These are phyloP conservation scores for Schizothecium vesticola DNA, from an alignment of 495 filamentous ascomycete genomes.

Conservation along the genomic window DNA sequence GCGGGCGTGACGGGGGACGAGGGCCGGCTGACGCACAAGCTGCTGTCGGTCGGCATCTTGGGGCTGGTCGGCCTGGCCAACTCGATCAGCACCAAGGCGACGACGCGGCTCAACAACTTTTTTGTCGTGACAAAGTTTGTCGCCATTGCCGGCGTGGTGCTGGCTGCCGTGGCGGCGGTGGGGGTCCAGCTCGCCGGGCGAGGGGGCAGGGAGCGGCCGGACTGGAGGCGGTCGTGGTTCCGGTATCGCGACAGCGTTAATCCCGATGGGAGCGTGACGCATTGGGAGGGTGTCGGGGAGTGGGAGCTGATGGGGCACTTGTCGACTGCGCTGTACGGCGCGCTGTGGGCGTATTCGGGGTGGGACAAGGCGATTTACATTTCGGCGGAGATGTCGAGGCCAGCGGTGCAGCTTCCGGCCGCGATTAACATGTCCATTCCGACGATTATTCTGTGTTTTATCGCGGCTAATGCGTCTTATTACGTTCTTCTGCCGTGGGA, in stretches of 20 bases:
- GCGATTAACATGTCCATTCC: slow-evolving; percentile 52
- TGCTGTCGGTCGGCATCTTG: slow-evolving; percentile 43
- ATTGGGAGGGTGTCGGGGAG: slow-evolving; percentile 39
- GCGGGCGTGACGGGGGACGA: slow-evolving; percentile 40
- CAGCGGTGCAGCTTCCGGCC: slow-evolving; percentile 48
- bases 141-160: slow-evolving; percentile 41
- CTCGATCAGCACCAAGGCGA: slow-evolving; percentile 52
- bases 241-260: slow-evolving; percentile 37
- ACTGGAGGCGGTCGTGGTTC: slow-evolving; percentile 54
- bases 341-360: slow-evolving; percentile 54
- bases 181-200: slow-evolving; percentile 32
- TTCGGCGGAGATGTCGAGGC: slow-evolving; percentile 46
- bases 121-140: slow-evolving; percentile 50
- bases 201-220: slow-evolving; percentile 31
- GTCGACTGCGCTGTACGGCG: slow-evolving; percentile 50
- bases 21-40: slow-evolving; percentile 38
- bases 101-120: slow-evolving; percentile 48
- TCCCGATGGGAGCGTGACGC: slow-evolving; percentile 42
- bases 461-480: slow-evolving; percentile 49
- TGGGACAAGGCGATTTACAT: slow-evolving; percentile 59
- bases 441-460: slow-evolving; percentile 50
- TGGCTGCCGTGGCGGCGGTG: slow-evolving; percentile 44
- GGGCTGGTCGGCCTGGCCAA: slow-evolving; percentile 46
- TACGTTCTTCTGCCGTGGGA: slow-evolving; percentile 53
- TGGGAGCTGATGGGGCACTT: slow-evolving; percentile 52